These are phyloP conservation scores for Saccharomyces hybrid DNA, from an alignment of 1,139 yeast species.

Conservation along the genomic window DNA sequence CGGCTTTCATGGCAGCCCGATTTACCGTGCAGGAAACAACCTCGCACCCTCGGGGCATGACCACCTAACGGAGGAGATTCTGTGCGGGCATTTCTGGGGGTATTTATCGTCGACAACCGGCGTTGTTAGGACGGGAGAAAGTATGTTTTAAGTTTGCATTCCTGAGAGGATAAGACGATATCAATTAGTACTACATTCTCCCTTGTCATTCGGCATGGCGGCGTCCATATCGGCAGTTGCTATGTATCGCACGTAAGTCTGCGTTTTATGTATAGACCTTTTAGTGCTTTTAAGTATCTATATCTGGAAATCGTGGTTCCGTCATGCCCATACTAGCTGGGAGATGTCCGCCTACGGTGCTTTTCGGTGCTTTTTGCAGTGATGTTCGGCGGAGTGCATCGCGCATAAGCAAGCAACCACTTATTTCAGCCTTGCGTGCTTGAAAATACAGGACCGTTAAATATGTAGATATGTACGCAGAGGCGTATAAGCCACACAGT, in stretches of 20 bases:
- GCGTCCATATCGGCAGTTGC: neutral
- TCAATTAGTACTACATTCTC: neutral
- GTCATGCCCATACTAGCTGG: neutral
- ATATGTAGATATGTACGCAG: neutral
- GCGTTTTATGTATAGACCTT: no score
- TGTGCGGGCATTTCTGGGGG: neutral
- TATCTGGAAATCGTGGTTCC: neutral
- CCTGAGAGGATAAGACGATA: neutral
- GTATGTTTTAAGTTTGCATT: neutral
- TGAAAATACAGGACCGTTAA: neutral
- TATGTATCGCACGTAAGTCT: no score
- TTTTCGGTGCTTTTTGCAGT: neutral
- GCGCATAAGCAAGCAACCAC: neutral
- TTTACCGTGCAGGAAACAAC: neutral
- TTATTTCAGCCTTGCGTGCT: neutral
- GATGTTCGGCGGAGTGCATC: neutral
- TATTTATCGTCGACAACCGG: neutral
- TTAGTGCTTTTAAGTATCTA: no score
- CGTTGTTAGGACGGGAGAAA: neutral
- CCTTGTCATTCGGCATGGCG: neutral
- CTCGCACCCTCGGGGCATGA: neutral
- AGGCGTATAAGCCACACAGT: neutral
- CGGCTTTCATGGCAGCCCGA: neutral
- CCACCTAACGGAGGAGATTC: neutral
- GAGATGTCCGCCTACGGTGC: neutral